Conservation (phyloP, 306 rosid genomes). For the Hippophae gyantsensis region DNA sequence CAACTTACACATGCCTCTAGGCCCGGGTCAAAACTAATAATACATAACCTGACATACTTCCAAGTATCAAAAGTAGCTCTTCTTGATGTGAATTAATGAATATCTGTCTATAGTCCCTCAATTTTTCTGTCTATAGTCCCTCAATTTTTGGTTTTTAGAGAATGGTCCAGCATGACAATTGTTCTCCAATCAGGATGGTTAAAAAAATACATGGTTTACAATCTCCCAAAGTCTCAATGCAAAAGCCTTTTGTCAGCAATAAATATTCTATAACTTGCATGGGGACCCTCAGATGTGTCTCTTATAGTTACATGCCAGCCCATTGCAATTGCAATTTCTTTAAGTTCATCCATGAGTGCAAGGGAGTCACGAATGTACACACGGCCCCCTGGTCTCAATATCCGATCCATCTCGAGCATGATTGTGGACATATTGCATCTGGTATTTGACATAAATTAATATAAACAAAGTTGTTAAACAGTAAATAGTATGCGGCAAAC, state of each 20-base stretch:
- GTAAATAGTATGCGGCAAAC: neutral
- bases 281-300: slow-evolving; percentile 85
- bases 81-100: too few relatives aligned
- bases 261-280: slow-evolving; percentile 72
- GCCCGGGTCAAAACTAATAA: too few relatives aligned
- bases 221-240: slow-evolving; percentile 28
- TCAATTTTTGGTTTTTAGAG: too few relatives aligned
- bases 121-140: too few relatives aligned
- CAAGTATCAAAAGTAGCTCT: too few relatives aligned
- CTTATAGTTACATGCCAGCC: slow-evolving; percentile 65
- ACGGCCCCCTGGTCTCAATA: slow-evolving; percentile 77
- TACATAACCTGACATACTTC: too few relatives aligned
- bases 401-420: slow-evolving; percentile 98
- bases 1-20: too few relatives aligned
- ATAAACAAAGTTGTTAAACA: neutral
- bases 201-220: neutral
- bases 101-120: too few relatives aligned
- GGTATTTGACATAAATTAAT: neutral
- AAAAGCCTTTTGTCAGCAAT: slow-evolving; percentile 69
- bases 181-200: neutral
- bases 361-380: slow-evolving; percentile 73
- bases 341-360: slow-evolving; percentile 75
- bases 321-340: slow-evolving; percentile 66
- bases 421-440: slow-evolving; percentile 79
- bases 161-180: too few relatives aligned